Base-by-base conservation (phyloP, 1,284 basidiomycete genomes). In the Mixia osmundae region DNA sequence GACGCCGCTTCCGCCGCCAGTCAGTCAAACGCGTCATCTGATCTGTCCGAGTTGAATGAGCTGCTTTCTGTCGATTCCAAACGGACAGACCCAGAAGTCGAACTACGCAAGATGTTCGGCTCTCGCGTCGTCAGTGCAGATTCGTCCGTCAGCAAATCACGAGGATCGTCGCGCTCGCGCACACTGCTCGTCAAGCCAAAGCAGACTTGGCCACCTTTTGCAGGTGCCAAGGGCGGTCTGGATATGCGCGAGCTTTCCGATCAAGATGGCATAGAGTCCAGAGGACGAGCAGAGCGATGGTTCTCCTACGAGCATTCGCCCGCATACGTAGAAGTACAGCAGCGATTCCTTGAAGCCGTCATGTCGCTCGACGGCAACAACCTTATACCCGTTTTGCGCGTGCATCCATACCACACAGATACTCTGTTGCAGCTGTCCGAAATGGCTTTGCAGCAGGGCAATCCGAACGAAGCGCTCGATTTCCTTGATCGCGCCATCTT, bases 81-180 rank as follows among this genome's bases (percentile, higher is more conserved):
- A 36, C 66, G 80, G 47, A 68, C 91, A 12, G 82, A 91, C 43
- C 65, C 72, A 8, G 80, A 87, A 39, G 72, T 72, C 0, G 85
- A 94, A 54, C 67, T 91, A 56, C 71, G 76, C 39, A 74, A 71
- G 44, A 87, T 91, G 64, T 94, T 94, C 50, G 85, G 85, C 2
- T 68, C 77, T 5, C 77, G 74, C 52, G 80, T 89, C 36, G 67
- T 89, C 11, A 61, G 69, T 41, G 64, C 25, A n/a, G 16, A 10
- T 33, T 16, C 11, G 22, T n/a, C 31, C 11, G 5, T 6, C 11
- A 7, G 21, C 11, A 20, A 19, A 5, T 11, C 31, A 5, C 22
- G 16, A 7, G 9, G 10, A 19, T 6, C 8, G 8, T 33, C 31
- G 11, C 7, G 31, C 18, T 19, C 5, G 31, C 11, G 18, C 8